Evolutionary conservation across 495 filamentous ascomycete genomes (phyloP), one percentile per base, ranked within the genome.

Genomic region (Hypoxylon rickii): DNA sequence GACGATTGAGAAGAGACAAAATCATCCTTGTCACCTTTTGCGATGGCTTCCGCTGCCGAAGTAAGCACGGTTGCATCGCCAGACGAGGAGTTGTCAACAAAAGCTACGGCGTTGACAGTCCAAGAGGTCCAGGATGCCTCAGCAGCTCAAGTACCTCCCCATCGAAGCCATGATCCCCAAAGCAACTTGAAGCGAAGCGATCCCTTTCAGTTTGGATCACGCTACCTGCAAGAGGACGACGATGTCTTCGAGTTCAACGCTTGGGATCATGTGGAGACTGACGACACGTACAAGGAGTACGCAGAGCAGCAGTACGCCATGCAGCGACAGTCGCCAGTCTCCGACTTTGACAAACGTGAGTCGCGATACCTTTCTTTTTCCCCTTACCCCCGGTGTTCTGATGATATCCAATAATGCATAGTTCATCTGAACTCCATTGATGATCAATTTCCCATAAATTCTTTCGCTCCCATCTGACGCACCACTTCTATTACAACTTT

Each of bases 231-330:
- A 56, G 74, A 90, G 63, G 81, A 84, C 60, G 90, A 95, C 73
- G 81, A 97, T 64, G 86, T 95, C 59, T 97, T 88, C 75, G 87
- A 92, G 66, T 93, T 92, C 84, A 98, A 98, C 70, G 94, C 94
- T 32, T 98, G 94, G 94, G 94, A 98, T 72, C 92, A 97, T 66
- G 94, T 97, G 65, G 85, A 88, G 63, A 87, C 90, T 55, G 91
- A 96, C 67, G 82, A 88, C 47, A 75, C 85, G 19, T 97, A 95
- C 79, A 84, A 84, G 59, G 83, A 86, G 44, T 93, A 91, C 70
- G 86, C 91, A 36, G 81, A 89, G 65, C 69, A 81, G 50, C 94
- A 97, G 70, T 92, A 88, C 65, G 79, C 79, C 22, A 86, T 84
- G 70, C 94, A 98, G 76, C 83, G 91, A 47, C 81, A 84, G 59